Conservation (phyloP, 345 rosid genomes). For the Pistacia atlantica region DNA sequence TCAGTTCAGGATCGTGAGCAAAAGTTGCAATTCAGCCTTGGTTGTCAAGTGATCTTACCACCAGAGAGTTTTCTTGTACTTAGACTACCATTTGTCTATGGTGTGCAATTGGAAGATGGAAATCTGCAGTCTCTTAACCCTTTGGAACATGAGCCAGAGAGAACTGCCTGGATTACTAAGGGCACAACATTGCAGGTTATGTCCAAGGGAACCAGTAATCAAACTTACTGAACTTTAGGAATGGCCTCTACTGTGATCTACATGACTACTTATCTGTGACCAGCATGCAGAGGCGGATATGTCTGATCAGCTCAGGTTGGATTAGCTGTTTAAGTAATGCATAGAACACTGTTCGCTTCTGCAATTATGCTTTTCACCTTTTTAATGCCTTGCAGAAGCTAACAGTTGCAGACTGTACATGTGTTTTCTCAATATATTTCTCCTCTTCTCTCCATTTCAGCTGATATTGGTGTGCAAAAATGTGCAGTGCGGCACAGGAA, state of each 20-base stretch:
- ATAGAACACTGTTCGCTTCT: not conserved
- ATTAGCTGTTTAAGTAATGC: constrained; percentile 7
- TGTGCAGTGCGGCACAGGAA: constrained; percentile 12
- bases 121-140: constrained; percentile 57
- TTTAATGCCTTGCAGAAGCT: not conserved
- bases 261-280: constrained; percentile 6
- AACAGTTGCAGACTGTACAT: not conserved
- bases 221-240: constrained; percentile 20
- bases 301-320: constrained; percentile 25
- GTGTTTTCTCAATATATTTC: not conserved
- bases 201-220: constrained; percentile 49
- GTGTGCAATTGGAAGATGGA: constrained; percentile 60
- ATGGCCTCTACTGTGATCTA: constrained; percentile 20
- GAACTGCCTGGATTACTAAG: constrained; percentile 71
- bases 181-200: constrained; percentile 64
- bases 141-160: constrained; percentile 66
- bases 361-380: not conserved
- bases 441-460: constrained; percentile 6
- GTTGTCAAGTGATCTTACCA: constrained; percentile 72
- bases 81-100: constrained; percentile 79
- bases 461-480: constrained; percentile 1
- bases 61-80: constrained; percentile 79
- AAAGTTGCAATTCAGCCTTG: constrained; percentile 64
- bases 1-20: constrained; percentile 47
- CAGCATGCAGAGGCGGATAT: constrained; percentile 29